A percentile compares a stretch with the other conserved stretches of the same genome.
phyloP scores from a whole-genome alignment of 768 basidiomycete genomes.

The Dendrothele bispora region DNA sequence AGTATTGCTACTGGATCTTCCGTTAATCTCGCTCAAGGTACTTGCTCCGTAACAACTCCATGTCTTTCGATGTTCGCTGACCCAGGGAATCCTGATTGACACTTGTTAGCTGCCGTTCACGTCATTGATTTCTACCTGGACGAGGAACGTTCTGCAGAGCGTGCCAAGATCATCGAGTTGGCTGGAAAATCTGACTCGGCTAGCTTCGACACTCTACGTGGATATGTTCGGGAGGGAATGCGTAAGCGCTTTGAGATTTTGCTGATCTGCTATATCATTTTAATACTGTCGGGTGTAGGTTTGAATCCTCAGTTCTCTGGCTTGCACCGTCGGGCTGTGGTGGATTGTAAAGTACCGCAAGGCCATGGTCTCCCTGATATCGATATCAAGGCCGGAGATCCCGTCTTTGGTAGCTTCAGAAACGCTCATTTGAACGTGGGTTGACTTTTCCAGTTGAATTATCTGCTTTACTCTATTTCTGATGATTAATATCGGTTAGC shows the following conservation, averaged over 20 bases:
- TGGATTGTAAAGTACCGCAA: constrained; percentile 33
- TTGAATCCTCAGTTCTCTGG: constrained; percentile 42
- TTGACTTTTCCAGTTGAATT: too few species aligned
- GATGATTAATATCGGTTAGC: constrained; percentile 22
- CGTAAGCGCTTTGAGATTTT: too few species aligned
- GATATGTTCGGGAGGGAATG: constrained; percentile 55
- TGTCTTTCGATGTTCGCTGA: not conserved
- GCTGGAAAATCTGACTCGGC: constrained; percentile 28
- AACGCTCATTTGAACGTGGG: constrained; percentile 43
- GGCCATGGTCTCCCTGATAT: constrained; percentile 33
- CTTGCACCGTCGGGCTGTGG: constrained; percentile 36
- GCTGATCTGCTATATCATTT: too few species aligned
- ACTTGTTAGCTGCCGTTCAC: constrained; percentile 35
- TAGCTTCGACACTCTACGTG: constrained; percentile 37
- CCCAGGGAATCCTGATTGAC: not conserved
- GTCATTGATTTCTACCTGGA: constrained; percentile 57
- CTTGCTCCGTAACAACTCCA: constrained; percentile 1
- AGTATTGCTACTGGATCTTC: constrained; percentile 48
- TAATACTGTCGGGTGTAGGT: too few species aligned
- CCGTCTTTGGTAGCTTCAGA: constrained; percentile 38
- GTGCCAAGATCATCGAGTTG: constrained; percentile 36
- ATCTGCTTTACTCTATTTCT: not conserved
- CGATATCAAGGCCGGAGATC: constrained; percentile 39
- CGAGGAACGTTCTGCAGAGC: constrained; percentile 36
- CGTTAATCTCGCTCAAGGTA: constrained; percentile 47